Conservation (phyloP, 148 eudicot genomes). For the Silene latifolia region DNA sequence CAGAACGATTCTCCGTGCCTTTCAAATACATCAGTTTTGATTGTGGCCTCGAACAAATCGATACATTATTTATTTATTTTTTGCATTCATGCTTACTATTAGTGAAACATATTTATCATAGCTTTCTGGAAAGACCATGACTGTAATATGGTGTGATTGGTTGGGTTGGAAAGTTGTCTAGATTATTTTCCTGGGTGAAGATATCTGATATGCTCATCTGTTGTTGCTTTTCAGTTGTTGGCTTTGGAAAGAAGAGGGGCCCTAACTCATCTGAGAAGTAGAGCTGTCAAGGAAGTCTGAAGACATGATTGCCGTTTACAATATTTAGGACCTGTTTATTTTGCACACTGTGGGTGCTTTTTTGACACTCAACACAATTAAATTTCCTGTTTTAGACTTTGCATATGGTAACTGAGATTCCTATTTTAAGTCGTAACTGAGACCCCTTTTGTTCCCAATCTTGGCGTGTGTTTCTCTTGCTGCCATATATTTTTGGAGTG, state of each 20-base stretch:
- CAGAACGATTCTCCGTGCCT: conserved; percentile 26
- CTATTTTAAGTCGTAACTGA: too few relatives aligned
- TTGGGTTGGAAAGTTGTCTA: too few relatives aligned
- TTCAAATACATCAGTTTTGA: conserved; percentile 17
- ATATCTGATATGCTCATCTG: not conserved
- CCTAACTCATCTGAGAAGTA: conserved; percentile 77
- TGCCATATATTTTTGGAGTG: too few relatives aligned
- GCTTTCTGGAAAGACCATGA: too few relatives aligned
- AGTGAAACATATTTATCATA: too few relatives aligned
- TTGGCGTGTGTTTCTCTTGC: too few relatives aligned
- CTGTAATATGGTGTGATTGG: too few relatives aligned
- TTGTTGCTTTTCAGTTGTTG: conserved; percentile 45
- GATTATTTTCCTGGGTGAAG: too few relatives aligned
- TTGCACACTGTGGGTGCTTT: not conserved
- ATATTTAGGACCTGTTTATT: not conserved
- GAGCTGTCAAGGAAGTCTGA: conserved; percentile 2
- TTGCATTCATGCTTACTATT: too few relatives aligned
- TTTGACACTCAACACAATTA: not conserved
- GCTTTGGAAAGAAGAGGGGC: conserved; percentile 74
- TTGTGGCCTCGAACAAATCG: conserved; percentile 21
- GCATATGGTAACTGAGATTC: not conserved
- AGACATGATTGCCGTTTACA: not conserved
- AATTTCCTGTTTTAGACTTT: not conserved
- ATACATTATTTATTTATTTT: conserved; percentile 1
- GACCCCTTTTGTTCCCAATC: too few relatives aligned